These are phyloP conservation scores for Fusarium decemcellulare DNA, from an alignment of 2,329 filamentous ascomycete genomes.

Conservation along the genomic window DNA sequence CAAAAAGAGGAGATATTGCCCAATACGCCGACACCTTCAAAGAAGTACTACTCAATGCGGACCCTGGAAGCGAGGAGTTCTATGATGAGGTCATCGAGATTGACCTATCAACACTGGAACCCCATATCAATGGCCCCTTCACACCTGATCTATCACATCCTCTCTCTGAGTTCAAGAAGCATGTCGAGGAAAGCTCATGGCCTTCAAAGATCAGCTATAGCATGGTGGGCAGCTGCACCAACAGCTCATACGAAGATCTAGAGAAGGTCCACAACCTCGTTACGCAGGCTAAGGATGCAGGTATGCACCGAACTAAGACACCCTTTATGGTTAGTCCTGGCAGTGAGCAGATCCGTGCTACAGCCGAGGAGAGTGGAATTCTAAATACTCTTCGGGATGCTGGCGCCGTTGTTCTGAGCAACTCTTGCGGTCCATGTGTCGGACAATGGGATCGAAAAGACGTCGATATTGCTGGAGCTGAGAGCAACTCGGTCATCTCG, in stretches of 20 bases:
- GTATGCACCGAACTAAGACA: conserved; percentile 46
- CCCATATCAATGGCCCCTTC: not conserved
- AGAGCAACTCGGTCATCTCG: conserved; percentile 52
- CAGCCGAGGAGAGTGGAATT: not conserved
- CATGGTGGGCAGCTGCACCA: conserved; percentile 54
- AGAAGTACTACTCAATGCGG: not conserved
- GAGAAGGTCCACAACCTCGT: conserved; percentile 48
- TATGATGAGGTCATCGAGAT: conserved; percentile 55
- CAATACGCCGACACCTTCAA: not conserved
- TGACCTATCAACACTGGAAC: conserved; percentile 40
- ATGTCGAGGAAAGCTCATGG: conserved; percentile 43
- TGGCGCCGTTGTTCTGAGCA: conserved; percentile 50
- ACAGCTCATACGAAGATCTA: conserved; percentile 55
- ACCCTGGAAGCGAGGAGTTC: conserved; percentile 44
- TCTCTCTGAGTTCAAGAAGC: not conserved
- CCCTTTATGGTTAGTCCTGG: conserved; percentile 51
- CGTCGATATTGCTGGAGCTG: conserved; percentile 42
- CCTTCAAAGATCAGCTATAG: conserved; percentile 47
- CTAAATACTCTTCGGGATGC: conserved; percentile 44
- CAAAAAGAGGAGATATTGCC: conserved; percentile 45
- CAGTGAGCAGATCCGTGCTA: conserved; percentile 47
- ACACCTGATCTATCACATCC: not conserved
- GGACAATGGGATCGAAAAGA: conserved; percentile 54
- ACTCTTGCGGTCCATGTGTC: conserved; percentile 53
- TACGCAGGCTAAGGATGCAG: conserved; percentile 48